Base-by-base conservation (phyloP, 192 early-diverging fungal genomes). In the Radiomyces spectabilis region DNA sequence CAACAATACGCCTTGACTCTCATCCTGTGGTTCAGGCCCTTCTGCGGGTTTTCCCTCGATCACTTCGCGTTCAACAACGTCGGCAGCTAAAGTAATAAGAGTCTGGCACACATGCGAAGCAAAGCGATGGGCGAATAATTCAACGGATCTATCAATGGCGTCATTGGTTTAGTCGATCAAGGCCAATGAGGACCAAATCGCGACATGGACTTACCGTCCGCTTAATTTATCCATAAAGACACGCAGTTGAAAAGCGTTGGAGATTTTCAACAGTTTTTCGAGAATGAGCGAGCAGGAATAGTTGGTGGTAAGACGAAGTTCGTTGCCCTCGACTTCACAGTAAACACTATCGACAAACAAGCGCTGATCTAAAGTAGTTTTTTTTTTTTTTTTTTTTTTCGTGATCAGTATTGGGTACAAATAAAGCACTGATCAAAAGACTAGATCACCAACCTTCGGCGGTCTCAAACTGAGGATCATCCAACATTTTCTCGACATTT, bases 91-190 rank as follows among this genome's bases (percentile, higher is more conserved):
- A 7, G 79, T 74, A 40, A 93, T 63, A 15, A 94, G 59, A 13
- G 91, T 90, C 75, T 94, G 92, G 43, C 82, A 80, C 0, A 91
- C 90, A 54, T 94, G 92, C 1, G 90, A 93, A 2, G 87, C 89
- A 58, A 88, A 93, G 44, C 83, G 86, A 59, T 94, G 90, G 15
- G 81, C 75, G 29, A 90, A 88, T 34, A 94, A 71, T 47, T 80
- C 76, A 22, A 79, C 51, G 32, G 60, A 41, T 12, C 56, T 58
- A 40, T 12, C 8, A 21, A 56, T 9, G 5, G 41, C 68, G n/a
- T n/a, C n/a, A n/a, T n/a, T n/a, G n/a, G n/a, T n/a, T n/a, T n/a
- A n/a, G n/a, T n/a, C n/a, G n/a, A n/a, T n/a, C n/a, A n/a, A n/a
- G n/a, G n/a, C n/a, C 35, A 15, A 27, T 21, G 4, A 40, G 22